Conservation (phyloP, 208 protist species). For the Trypanosoma caninum region DNA sequence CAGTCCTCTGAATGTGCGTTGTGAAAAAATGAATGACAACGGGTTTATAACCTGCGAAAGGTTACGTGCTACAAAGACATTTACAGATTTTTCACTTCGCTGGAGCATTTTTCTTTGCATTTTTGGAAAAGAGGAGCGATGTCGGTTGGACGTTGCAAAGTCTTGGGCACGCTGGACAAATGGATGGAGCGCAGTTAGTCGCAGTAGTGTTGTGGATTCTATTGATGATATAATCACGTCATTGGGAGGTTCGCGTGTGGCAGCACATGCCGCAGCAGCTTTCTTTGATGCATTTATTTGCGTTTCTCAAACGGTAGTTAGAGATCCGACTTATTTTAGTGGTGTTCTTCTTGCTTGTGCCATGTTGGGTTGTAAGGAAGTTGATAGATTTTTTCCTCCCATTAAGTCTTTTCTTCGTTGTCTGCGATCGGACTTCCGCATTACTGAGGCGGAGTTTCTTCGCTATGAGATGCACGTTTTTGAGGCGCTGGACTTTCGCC, state of each 20-base stretch:
- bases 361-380: conserved; percentile 78
- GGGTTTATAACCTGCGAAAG: background rate
- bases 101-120: background rate
- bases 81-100: background rate
- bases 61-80: background rate
- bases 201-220: conserved; percentile 60
- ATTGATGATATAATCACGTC: conserved; percentile 72
- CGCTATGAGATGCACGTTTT: conserved; percentile 43
- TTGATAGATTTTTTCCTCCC: conserved; percentile 62
- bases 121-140: conserved; percentile 29
- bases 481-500: conserved; percentile 18
- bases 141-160: conserved; percentile 29
- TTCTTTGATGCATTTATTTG: conserved; percentile 72
- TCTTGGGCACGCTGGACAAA: conserved; percentile 56
- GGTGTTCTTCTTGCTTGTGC: conserved; percentile 69
- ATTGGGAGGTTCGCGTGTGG: conserved; percentile 45
- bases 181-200: conserved; percentile 48
- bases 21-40: background rate
- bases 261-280: conserved; percentile 57
- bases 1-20: background rate
- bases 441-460: conserved; percentile 46
- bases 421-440: conserved; percentile 32
- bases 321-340: conserved; percentile 51
- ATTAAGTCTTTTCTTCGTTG: conserved; percentile 54
- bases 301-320: conserved; percentile 8